Conservation (phyloP, 768 basidiomycete species). For the Pisolithus tinctorius region DNA sequence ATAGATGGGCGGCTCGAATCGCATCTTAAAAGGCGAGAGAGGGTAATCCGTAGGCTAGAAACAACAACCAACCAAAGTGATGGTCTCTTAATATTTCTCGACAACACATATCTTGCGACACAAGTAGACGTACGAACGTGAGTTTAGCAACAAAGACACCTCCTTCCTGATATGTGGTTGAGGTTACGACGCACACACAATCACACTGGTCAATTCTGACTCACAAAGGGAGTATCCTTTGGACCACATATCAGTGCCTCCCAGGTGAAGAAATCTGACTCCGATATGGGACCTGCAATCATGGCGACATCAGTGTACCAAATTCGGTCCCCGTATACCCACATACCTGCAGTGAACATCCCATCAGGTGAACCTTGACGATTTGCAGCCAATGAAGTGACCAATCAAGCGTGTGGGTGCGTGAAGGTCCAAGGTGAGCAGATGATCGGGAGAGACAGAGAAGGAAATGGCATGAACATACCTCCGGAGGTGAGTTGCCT, state of each 20-base stretch:
- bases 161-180: conserved; percentile 59
- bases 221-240: conserved; percentile 89
- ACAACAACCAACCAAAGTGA: too few relatives aligned
- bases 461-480: conserved; percentile 21
- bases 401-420: background rate
- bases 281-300: conserved; percentile 71
- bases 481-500: conserved; percentile 78
- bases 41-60: conserved; percentile 87
- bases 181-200: too few relatives aligned
- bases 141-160: conserved; percentile 91
- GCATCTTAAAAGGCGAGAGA: conserved; percentile 98
- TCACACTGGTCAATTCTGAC: conserved; percentile 19
- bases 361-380: conserved; percentile 75
- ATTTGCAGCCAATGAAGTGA: background rate
- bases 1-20: conserved; percentile 92
- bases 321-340: background rate
- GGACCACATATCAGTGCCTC: conserved; percentile 92
- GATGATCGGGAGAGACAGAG: background rate
- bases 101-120: too few relatives aligned
- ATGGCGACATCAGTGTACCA: background rate
- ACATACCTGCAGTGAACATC: conserved; percentile 88
- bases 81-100: too few relatives aligned
- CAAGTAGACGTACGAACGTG: conserved; percentile 62
- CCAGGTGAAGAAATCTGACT: conserved; percentile 94
- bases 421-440: background rate